Evolutionary conservation across 2,329 filamentous ascomycete species (phyloP).

Genomic region (Monilinia fructigena): DNA sequence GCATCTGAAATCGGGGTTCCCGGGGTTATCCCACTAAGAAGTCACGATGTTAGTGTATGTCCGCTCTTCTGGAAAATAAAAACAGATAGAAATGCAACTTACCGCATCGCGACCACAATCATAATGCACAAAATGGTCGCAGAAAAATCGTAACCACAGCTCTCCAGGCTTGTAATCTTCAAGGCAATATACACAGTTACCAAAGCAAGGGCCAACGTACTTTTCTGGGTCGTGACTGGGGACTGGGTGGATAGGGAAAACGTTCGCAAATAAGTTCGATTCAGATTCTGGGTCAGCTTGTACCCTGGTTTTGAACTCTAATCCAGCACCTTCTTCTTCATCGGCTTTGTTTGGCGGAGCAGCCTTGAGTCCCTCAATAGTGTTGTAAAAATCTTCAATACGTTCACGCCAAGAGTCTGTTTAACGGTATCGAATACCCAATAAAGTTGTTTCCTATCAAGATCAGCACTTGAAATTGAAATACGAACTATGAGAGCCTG

Average conservation of each 20-base stretch:
- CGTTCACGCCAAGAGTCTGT: constrained; percentile 1
- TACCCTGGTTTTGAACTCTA: background rate
- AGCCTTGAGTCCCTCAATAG: constrained; percentile 8
- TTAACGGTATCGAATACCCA: constrained; percentile 25
- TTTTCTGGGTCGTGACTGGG: constrained; percentile 5
- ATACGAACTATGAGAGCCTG: background rate
- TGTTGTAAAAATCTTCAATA: constrained; percentile 23
- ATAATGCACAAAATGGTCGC: constrained; percentile 28
- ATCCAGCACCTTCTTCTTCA: background rate
- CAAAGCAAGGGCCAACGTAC: background rate
- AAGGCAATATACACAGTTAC: constrained; percentile 23
- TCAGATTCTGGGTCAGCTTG: constrained; percentile 10
- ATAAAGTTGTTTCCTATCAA: constrained; percentile 28
- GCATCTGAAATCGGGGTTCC: constrained; percentile 19
- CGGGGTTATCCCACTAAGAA: constrained; percentile 22
- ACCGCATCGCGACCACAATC: constrained; percentile 20
- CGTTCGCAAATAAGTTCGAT: constrained; percentile 4
- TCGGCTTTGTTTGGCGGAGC: too few relatives aligned
- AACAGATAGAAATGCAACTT: background rate
- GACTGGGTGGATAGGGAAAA: constrained; percentile 18
- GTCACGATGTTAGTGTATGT: background rate
- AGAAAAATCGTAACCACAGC: constrained; percentile 25
- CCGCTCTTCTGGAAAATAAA: background rate
- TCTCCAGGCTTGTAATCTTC: constrained; percentile 14
- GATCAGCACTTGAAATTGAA: background rate